Base-by-base conservation (phyloP, 441 rosid genomes). In the Pelargonium australe region DNA sequence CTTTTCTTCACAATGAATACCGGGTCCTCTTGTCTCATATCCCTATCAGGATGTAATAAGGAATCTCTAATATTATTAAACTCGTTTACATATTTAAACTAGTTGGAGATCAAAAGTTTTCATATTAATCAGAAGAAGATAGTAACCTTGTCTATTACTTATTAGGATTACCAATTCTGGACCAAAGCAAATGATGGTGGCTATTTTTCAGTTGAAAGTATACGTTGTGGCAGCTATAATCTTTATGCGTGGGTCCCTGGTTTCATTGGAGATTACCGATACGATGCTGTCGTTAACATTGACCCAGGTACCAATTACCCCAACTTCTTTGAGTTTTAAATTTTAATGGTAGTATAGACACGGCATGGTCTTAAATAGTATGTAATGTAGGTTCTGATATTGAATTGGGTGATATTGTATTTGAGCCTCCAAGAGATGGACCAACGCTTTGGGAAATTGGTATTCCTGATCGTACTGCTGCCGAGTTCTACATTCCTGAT, bases 361-460 rank as follows among this genome's bases (percentile, higher is more conserved):
- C 7, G 17, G 62, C 20, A 16, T 57, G 28, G 62, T 57, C 62
- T 16, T 57, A 57, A 57, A 57, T 17, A 7, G 5, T 16, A 57
- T 8, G 25, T 57, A 57, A 44, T 47, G 14, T 86, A 89, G 97
- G 96, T 19, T 73, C 82, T 57, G 73, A 78, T 45, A 80, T 84
- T 63, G 83, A 84, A 41, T 4, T 87, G 79, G 87, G 93, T 44
- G 75, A 79, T 65, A 72, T 88, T 19, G 83, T 86, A 1, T 87
- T 81, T 74, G 81, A 84, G 71, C 95, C 96, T 67, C 93, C 87
- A 6, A 83, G 96, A 78, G 78, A 86, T 68, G 97, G 98, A 10
- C 91, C 96, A 0, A 91, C 97, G 0, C 40, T 93, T 66, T 91
- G 96, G 98, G 98, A 93, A 76, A 91, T 91, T 13, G 98, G 97